Conservation (phyloP, 2,329 filamentous ascomycete species). For the Monosporascus sp. region DNA sequence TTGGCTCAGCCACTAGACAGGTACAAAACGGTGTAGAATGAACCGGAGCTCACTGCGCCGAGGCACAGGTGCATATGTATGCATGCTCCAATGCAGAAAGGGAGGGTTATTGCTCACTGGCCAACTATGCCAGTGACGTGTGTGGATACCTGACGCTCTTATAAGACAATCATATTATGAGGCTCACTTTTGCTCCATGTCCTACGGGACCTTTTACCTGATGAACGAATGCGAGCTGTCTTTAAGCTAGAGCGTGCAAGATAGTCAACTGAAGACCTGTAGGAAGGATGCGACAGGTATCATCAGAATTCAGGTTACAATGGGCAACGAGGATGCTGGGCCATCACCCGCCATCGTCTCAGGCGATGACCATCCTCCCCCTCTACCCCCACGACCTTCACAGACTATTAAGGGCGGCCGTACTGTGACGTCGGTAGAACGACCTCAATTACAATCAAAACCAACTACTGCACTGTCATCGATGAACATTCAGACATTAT, state of each 20-base stretch:
- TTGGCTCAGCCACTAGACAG: not conserved
- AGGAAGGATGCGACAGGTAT: constrained; percentile 6
- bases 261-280: not conserved
- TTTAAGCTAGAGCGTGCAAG: not conserved
- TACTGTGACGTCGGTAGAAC: constrained; percentile 19
- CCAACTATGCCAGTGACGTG: not conserved
- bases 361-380: constrained; percentile 45
- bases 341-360: constrained; percentile 14
- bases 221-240: not conserved
- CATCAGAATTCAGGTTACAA: constrained; percentile 12
- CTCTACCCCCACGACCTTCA: constrained; percentile 48
- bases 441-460: constrained; percentile 47
- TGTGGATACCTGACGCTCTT: not conserved
- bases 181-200: not conserved
- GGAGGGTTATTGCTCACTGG: too few species aligned
- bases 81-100: too few species aligned
- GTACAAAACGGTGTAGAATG: not conserved
- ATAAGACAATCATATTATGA: not conserved
- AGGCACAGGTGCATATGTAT: too few species aligned
- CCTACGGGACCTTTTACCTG: not conserved
- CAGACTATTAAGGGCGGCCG: constrained; percentile 26
- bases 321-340: constrained; percentile 28
- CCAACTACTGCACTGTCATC: constrained; percentile 83
- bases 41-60: too few species aligned
- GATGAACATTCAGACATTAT: constrained; percentile 72